Base-by-base conservation (phyloP, 2,329 filamentous ascomycete species). In the Aspergillus chevalieri region DNA sequence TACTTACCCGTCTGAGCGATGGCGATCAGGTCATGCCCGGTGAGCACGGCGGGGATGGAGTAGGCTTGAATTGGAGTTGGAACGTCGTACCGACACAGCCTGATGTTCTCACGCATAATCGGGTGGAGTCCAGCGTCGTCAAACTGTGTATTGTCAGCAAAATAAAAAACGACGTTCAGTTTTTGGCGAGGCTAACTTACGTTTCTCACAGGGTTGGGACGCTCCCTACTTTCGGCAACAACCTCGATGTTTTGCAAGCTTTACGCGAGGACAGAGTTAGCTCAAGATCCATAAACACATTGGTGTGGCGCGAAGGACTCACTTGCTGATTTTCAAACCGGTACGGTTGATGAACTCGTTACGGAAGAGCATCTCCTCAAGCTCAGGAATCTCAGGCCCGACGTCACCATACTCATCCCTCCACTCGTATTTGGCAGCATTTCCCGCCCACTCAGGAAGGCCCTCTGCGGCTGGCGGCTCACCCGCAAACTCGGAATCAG, bases 51-150 rank as follows among this genome's bases (percentile, higher is more conserved):
- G 0, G 93, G 90, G 26, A 97, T 81, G 4, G 83, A 84, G 66
- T 88, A 96, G 17, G 82, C 81, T 65, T 98, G 93, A 34, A 98
- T 93, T 0, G 91, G 88, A 0, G 93, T 97, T 0, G 91, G 89
- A 1, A 71, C 63, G 0, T 73, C 66, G 63, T 95, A 97, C 1
- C 83, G 79, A 53, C 83, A 84, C 2, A 91, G 76, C 52, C 81
- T 65, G 38, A 96, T 78, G 57, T 97, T 98, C 55, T 85, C 77
- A 1, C 85, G 65, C 78, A 97, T 86, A 24, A 83, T 79, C 0
- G 93, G 93, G 61, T 98, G 93, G 12, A 98, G 76, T 2, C 88
- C 90, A 19, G 89, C 88, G 50, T 87, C 78, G 1, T 84, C 74
- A 66, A 95, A 97, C 65, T 77, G 66, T 47, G 15, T 39, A 45